Base-by-base conservation (phyloP, 495 filamentous ascomycete genomes). In the Acidomyces sp. region DNA sequence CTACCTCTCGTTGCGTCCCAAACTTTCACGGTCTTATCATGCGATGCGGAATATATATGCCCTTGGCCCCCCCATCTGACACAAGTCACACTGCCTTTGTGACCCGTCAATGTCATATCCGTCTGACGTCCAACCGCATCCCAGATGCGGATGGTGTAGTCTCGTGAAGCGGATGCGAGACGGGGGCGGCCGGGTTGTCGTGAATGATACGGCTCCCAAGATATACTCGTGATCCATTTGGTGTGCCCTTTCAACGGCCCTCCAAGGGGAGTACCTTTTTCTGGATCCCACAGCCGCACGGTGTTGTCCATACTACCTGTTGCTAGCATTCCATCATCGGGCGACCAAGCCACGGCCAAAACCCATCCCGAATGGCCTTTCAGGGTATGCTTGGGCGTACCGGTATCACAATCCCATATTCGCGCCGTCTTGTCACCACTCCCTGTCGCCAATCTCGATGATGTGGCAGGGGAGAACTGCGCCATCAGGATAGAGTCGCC, bases 301-400 rank as follows among this genome's bases (percentile, higher is more conserved):
- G 78, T 82, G 51, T 85, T 93, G 52, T 96, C 92, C 79, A 90
- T 93, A 52, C 81, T 82, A 11, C 90, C 92, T 3, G 88, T 96
- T 7, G 85, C 92, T 35, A 99, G 71, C 37, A 77, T 72, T 10
- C 69, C 67, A 12, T 78, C 82, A 54, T 93, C 84, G 6, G 84
- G 88, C 22, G 80, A 86, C 75, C 81, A 99, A 42, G 69, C 73
- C 11, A 93, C 80, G 1, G 76, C 82, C 48, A 99, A 63, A 6
- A 99, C 87, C 88, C 87, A 96, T 45, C 80, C 80, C 11, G 81
- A 83, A 58, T 96, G 92, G 10, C 90, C 90, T 56, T 92, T 93
- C 17, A 99, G 60, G 2, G 87, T 95, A 56, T 81, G 72, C 39
- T 85, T 63, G 0, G 92, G 86, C 0, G 88, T 96, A 31, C 87